These are phyloP conservation scores for Albizia julibrissin DNA, from an alignment of 306 rosid genomes.

Conservation along the genomic window DNA sequence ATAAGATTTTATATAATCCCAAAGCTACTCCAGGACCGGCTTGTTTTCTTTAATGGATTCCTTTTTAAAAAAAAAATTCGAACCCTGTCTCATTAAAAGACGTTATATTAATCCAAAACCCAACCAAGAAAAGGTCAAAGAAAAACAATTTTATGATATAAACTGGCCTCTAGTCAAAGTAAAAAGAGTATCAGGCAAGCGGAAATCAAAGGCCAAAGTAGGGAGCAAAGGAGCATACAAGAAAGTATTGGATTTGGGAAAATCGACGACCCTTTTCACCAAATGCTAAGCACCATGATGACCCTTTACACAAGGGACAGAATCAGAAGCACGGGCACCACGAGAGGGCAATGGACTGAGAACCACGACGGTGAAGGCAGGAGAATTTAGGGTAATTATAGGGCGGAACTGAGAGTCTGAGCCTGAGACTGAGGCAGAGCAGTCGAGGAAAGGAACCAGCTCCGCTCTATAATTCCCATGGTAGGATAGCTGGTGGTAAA, in stretches of 20 bases:
- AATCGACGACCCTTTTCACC: conserved; percentile 30
- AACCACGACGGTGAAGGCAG: no score
- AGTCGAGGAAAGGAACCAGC: no score
- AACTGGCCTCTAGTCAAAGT: conserved; percentile 35
- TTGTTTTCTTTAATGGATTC: conserved; percentile 33
- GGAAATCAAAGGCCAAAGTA: conserved; percentile 24
- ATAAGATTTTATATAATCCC: conserved; percentile 60
- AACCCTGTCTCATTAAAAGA: not conserved
- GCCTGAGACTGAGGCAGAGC: no score
- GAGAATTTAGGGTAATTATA: no score
- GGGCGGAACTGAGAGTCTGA: no score
- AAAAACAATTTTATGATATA: not conserved
- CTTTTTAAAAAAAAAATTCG: not conserved
- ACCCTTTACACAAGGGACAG: no score
- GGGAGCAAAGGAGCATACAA: conserved; percentile 65
- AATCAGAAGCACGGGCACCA: not conserved
- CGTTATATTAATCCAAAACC: not conserved
- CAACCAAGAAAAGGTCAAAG: not conserved
- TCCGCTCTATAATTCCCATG: no score
- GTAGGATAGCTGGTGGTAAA: no score
- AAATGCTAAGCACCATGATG: no score
- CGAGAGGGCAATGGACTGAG: no score
- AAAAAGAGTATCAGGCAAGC: conserved; percentile 9
- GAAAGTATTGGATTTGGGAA: conserved; percentile 59
- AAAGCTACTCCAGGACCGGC: conserved; percentile 39